Base-by-base conservation (phyloP, 2,329 filamentous ascomycete species). In the Calonectria montana region DNA sequence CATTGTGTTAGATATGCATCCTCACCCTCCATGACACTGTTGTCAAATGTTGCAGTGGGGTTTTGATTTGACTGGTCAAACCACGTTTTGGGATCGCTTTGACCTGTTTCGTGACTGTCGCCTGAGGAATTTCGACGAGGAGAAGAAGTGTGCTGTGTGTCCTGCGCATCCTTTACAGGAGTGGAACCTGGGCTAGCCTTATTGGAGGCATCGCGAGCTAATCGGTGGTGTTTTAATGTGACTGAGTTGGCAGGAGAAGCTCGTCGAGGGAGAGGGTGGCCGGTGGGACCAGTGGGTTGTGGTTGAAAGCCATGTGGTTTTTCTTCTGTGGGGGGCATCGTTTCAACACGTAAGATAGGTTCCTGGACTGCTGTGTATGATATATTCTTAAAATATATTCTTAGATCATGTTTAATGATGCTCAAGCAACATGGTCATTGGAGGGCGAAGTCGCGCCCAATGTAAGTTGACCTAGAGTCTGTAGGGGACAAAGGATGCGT, bases 11-110 rank as follows among this genome's bases (percentile, higher is more conserved):
- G 2, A 9, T 61, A 4, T 8, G 13, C 10, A 1, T 57, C 81
- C 77, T 59, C 77, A 87, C 86, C 84, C 75, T 90, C 88, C 87
- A 90, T 89, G 4, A 81, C 75, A 23, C 77, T 81, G 27, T 83
- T 81, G 35, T 87, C 84, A 57, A 85, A 85, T 0, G 81, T 83
- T 13, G 82, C 83, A 0, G 82, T 84, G 0, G 86, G 84, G 48
- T 91, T 88, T 53, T 85, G 80, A 50, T 91, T 91, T 5, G 87
- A 88, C 13, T 81, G 82, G 41, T 90, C 86, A 67, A 90, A 91
- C 89, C 89, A 91, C 41, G 81, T 85, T 41, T 84, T 87, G 0
- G 88, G 84, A 64, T 90, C 88, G 73, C 87, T 89, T 4, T 84
- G 80, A 3, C 83, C 82, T 0, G 88, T 89, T 25, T 85, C 82